Base-by-base conservation (phyloP, 2,329 filamentous ascomycete genomes). In the Pseudocercospora vitis region DNA sequence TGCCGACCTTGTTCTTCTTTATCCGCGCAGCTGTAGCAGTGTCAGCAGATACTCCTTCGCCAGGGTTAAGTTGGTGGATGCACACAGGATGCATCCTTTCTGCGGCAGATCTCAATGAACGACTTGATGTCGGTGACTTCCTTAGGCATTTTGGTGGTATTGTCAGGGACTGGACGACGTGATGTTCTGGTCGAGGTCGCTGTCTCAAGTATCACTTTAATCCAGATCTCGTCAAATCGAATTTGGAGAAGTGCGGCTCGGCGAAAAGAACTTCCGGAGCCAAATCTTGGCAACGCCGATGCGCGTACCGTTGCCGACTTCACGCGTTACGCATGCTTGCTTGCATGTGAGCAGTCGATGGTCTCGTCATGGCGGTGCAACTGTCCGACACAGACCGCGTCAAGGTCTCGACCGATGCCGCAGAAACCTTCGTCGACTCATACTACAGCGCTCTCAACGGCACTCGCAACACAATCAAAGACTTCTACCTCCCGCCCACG, bases 51-150 rank as follows among this genome's bases (percentile, higher is more conserved):
- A 14, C 35, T 16, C 6, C 32, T 11, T 5, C n/a, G 32, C 32
- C 7, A 14, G 5, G n/a, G 5, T 6, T 16, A 7, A 5, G 11
- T 29, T 4, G 19, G 12, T 42, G 12, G 50, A 56, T 56, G 91
- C 91, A 73, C 89, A 99, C 94, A 96, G 76, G 89, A 95, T 77
- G 94, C 94, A 86, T 99, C 95, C 84, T 96, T 95, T 78, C 94
- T 89, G 80, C 92, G 88, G 87, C 89, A 96, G 85, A 99, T 96
- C 88, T 97, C 94, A 79, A 99, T 95, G 89, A 99, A 99, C 85
- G 96, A 77, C 76, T 99, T 97, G 85, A 97, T 97, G 77, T 97
- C 94, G 76, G 86, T 89, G 78, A 96, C 88, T 89, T 97, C 91
- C 74, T 85, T 84, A 86, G 94, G 92, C 94, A 99, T 99, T 79